These are phyloP conservation scores for Rhododendron williamsianum DNA, from an alignment of 148 eudicot species.

Conservation along the genomic window DNA sequence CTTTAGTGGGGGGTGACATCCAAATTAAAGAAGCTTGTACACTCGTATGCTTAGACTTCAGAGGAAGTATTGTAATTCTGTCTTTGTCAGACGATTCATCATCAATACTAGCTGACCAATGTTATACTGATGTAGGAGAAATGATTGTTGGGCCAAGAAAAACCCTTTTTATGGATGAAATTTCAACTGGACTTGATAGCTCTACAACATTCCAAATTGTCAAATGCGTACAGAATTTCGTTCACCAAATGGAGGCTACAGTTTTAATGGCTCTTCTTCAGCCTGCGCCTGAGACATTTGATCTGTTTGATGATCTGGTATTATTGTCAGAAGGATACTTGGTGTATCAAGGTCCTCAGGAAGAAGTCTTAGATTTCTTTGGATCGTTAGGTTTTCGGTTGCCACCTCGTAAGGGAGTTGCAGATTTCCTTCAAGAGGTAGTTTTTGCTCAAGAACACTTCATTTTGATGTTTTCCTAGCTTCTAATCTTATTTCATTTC, in stretches of 20 bases:
- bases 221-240: conserved; percentile 63
- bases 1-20: background rate
- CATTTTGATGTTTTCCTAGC: background rate
- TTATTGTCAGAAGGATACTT: conserved; percentile 63
- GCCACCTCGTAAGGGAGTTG: conserved; percentile 80
- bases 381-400: conserved; percentile 63
- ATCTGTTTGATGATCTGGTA: conserved; percentile 73
- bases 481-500: conserved; percentile 8
- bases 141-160: conserved; percentile 90
- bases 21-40: background rate
- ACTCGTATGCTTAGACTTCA: background rate
- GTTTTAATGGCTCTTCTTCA: conserved; percentile 90
- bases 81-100: background rate
- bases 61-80: background rate
- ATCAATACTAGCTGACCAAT: background rate
- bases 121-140: conserved; percentile 49
- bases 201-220: conserved; percentile 83
- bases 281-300: conserved; percentile 93
- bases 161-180: conserved; percentile 90
- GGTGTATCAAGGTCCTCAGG: conserved; percentile 75
- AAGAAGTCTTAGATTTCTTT: conserved; percentile 62
- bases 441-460: background rate
- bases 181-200: conserved; percentile 86
- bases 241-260: conserved; percentile 81
- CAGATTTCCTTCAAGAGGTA: conserved; percentile 97